phyloP scores from a whole-genome alignment of 176 grass and related monocot genomes.

The Echinochloa phyllopogon region DNA sequence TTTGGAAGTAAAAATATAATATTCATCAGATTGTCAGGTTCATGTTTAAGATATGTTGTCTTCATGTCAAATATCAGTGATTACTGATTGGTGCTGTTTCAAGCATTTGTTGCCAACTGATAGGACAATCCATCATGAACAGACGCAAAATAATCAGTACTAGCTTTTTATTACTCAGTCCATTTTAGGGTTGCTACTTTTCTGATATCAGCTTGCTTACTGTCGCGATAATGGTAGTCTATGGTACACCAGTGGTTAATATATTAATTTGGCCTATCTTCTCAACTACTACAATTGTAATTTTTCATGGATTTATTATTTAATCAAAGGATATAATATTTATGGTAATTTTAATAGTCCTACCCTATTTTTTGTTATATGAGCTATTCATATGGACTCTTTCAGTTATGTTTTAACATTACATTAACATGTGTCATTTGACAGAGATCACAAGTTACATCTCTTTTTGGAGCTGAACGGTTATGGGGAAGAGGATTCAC shows the following conservation, averaged over 20 bases:
- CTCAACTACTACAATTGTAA: background rate
- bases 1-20: background rate
- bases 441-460: constrained; percentile 94
- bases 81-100: background rate
- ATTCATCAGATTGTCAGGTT: background rate
- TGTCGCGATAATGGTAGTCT: background rate
- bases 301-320: background rate
- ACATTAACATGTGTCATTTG: constrained; percentile 41
- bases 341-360: background rate
- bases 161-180: background rate
- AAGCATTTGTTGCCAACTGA: background rate
- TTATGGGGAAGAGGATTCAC: constrained; percentile 89
- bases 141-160: background rate
- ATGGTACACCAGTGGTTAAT: background rate
- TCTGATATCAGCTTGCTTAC: background rate
- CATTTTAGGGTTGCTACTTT: background rate
- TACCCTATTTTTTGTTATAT: background rate
- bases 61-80: background rate
- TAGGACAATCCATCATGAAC: background rate
- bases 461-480: constrained; percentile 87
- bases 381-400: background rate
- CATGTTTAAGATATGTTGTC: background rate
- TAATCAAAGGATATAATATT: background rate
- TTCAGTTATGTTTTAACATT: constrained; percentile 18
- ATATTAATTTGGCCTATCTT: background rate